Conservation (phyloP, 2,329 filamentous ascomycete species). For the Anthostomella pinea region DNA sequence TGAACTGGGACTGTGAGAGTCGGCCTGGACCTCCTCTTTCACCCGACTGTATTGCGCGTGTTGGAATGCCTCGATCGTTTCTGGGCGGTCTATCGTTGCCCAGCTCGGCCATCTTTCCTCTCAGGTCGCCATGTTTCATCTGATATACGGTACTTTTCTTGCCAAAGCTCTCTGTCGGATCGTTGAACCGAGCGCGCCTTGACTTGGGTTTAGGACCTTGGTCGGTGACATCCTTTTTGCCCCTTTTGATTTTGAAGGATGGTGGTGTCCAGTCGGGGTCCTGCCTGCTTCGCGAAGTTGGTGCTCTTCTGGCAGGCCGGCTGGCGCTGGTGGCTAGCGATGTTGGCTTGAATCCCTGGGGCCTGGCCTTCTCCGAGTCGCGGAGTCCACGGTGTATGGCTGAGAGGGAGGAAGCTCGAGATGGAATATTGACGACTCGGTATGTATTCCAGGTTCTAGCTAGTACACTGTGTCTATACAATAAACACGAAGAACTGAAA, state of each 20-base stretch:
- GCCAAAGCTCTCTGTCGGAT: constrained; percentile 48
- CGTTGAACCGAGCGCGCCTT: constrained; percentile 50
- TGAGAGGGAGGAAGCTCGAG: constrained; percentile 57
- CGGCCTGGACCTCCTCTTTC: neutral
- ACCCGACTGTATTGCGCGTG: neutral
- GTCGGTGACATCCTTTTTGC: constrained; percentile 52
- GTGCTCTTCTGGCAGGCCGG: constrained; percentile 22
- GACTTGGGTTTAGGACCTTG: constrained; percentile 41
- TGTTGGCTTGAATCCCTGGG: constrained; percentile 28
- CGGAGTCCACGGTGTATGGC: constrained; percentile 68
- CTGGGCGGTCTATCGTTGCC: neutral
- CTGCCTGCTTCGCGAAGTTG: constrained; percentile 15
- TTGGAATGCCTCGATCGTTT: neutral
- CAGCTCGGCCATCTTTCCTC: constrained; percentile 28
- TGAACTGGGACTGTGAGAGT: neutral
- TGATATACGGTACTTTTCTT: constrained; percentile 56
- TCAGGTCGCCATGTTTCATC: constrained; percentile 45
- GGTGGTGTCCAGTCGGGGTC: constrained; percentile 19
- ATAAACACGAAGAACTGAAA: constrained; percentile 26
- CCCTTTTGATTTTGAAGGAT: constrained; percentile 39
- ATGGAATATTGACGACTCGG: constrained; percentile 13
- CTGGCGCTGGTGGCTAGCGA: constrained; percentile 18
- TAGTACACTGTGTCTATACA: constrained; percentile 25
- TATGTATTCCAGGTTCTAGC: constrained; percentile 8
- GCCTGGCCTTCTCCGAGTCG: constrained; percentile 33